Percentiles rank a stretch among this genome's conserved stretches.
Conservation (phyloP, 768 basidiomycete genomes). For the Postia placenta region DNA sequence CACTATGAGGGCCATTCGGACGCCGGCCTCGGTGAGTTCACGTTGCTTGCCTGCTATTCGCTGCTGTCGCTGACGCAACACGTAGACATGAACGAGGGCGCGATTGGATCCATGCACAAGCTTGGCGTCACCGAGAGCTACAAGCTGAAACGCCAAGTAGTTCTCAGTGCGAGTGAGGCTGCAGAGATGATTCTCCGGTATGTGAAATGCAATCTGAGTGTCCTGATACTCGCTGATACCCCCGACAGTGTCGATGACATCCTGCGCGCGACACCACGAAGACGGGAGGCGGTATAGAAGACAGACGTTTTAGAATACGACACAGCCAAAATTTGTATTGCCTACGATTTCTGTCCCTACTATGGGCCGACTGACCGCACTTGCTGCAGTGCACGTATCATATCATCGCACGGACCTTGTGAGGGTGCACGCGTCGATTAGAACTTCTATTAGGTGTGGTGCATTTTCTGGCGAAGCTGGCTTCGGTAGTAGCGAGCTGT, state of each 20-base stretch:
- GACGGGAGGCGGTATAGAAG: slow-evolving; percentile 67
- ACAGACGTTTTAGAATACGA: neutral
- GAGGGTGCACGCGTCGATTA: too few relatives aligned
- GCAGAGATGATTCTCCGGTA: slow-evolving; percentile 98
- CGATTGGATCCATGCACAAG: slow-evolving; percentile 80
- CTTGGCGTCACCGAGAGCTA: slow-evolving; percentile 95
- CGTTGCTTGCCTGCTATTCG: neutral
- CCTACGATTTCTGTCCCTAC: neutral
- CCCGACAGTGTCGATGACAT: slow-evolving; percentile 81
- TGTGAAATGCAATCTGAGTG: slow-evolving; percentile 17
- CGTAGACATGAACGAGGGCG: slow-evolving; percentile 83
- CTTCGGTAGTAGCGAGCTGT: too few relatives aligned
- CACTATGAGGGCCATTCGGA: slow-evolving; percentile 88
- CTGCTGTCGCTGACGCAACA: neutral
- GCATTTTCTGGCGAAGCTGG: too few relatives aligned
- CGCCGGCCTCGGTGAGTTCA: slow-evolving; percentile 77
- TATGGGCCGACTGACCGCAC: neutral
- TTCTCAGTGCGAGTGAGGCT: slow-evolving; percentile 91
- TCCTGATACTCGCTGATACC: neutral
- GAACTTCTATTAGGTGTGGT: too few relatives aligned
- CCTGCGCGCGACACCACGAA: slow-evolving; percentile 77
- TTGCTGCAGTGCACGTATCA: too few relatives aligned
- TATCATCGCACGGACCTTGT: neutral
- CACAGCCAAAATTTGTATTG: neutral
- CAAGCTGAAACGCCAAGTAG: slow-evolving; percentile 94